These are phyloP conservation scores for Staphylotrichum tortipilum DNA, from an alignment of 495 filamentous ascomycete genomes.

Conservation along the genomic window DNA sequence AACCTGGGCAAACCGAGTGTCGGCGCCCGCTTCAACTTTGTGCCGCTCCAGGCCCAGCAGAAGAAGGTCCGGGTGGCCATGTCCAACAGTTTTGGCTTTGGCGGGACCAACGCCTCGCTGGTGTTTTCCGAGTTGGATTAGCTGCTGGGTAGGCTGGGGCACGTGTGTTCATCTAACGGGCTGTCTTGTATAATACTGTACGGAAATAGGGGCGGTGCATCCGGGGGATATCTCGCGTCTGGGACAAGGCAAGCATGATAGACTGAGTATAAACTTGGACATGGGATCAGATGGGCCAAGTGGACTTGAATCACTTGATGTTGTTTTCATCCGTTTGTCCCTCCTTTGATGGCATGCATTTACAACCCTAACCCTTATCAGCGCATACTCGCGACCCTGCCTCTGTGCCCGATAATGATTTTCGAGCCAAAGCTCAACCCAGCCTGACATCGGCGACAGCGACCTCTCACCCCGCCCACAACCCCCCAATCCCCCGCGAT, in stretches of 20 bases:
- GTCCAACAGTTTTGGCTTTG: slow-evolving; percentile 97
- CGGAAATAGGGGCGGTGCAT: too few species aligned
- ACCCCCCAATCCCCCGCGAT: background rate
- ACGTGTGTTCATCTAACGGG: too few species aligned
- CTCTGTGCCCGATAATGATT: too few species aligned
- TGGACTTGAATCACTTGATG: background rate
- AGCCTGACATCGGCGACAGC: too few species aligned
- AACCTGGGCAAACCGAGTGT: slow-evolving; percentile 63
- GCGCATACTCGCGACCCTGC: too few species aligned
- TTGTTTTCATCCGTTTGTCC: background rate
- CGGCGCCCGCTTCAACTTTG: slow-evolving; percentile 81
- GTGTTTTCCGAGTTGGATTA: slow-evolving; percentile 57
- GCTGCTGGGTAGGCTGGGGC: too few species aligned
- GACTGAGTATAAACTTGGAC: too few species aligned
- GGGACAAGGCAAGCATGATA: too few species aligned
- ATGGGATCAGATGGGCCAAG: too few species aligned
- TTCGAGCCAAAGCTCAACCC: background rate
- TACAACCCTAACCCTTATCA: slow-evolving; percentile 23
- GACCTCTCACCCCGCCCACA: background rate
- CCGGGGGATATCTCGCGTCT: too few species aligned
- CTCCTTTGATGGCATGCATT: background rate
- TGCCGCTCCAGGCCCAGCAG: slow-evolving; percentile 60
- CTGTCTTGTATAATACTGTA: background rate
- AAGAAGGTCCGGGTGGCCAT: slow-evolving; percentile 65
- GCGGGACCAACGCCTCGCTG: slow-evolving; percentile 87